A percentile compares a stretch with the other conserved stretches of the same genome.
These are phyloP conservation scores for Harringtonia lauricola DNA, from an alignment of 2,329 filamentous ascomycete genomes.

Conservation along the genomic window DNA sequence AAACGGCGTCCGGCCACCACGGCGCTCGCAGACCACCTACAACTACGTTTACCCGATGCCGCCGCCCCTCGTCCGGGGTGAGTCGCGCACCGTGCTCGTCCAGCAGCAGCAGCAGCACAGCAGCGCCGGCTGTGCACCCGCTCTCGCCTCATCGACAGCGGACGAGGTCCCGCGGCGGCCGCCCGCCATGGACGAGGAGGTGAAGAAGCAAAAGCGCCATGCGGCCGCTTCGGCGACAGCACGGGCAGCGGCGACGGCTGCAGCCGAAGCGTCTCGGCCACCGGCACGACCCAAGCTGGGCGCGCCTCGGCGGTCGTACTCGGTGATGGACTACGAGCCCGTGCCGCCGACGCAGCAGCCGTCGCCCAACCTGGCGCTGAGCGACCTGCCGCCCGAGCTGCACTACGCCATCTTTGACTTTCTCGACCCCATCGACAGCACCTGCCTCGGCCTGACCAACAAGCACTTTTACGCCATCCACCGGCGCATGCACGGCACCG, in stretches of 20 bases:
- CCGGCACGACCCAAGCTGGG: constrained; percentile 11
- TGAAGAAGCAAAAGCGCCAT: no score
- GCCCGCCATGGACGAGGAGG: constrained; percentile 9
- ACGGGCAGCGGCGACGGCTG: no score
- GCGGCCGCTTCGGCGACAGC: no score
- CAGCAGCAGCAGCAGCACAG: constrained; percentile 1
- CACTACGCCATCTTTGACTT: constrained; percentile 51
- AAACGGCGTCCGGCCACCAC: constrained; percentile 24
- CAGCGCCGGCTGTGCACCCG: not conserved
- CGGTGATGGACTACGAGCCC: constrained; percentile 49
- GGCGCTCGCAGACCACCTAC: constrained; percentile 35
- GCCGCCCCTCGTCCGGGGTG: constrained; percentile 8
- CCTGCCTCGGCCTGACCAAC: constrained; percentile 49
- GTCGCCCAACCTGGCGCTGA: constrained; percentile 32
- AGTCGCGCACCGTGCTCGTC: constrained; percentile 7
- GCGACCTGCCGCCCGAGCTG: constrained; percentile 46
- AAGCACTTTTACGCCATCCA: constrained; percentile 48
- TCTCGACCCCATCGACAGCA: constrained; percentile 53
- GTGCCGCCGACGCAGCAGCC: constrained; percentile 37
- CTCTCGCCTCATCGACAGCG: not conserved
- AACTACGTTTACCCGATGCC: constrained; percentile 26
- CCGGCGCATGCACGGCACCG: constrained; percentile 40
- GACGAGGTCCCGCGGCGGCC: constrained; percentile 3
- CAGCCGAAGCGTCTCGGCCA: not conserved
- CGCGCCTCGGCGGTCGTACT: constrained; percentile 44